Conservation (phyloP, 768 basidiomycete species). For the Pleurotus platypus region DNA sequence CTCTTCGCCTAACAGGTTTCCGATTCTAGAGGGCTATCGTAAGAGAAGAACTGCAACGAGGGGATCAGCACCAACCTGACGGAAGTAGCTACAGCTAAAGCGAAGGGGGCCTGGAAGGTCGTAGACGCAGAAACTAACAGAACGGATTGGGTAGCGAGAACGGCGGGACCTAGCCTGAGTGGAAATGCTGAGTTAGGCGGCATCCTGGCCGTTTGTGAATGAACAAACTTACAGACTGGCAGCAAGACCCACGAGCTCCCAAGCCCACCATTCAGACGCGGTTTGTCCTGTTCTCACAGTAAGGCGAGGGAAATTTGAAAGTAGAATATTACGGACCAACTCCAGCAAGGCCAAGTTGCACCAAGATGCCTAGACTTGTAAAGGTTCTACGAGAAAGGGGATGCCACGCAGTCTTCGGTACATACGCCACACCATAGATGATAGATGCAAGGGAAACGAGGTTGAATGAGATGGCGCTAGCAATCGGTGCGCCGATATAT, state of each 20-base stretch:
- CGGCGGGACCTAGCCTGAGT: constrained; percentile 70
- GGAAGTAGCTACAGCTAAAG: constrained; percentile 77
- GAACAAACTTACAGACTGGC: constrained; percentile 38
- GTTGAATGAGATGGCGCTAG: constrained; percentile 87
- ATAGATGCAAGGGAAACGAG: constrained; percentile 66
- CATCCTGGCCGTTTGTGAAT: no score
- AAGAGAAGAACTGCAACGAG: background rate
- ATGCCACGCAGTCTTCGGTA: constrained; percentile 77
- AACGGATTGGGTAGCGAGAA: constrained; percentile 87
- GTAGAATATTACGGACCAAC: constrained; percentile 43
- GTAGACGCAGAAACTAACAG: constrained; percentile 72
- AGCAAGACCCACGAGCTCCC: constrained; percentile 76
- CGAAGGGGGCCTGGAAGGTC: constrained; percentile 82
- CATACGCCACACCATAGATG: constrained; percentile 58
- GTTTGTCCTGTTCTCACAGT: constrained; percentile 49
- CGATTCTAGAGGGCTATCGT: constrained; percentile 48
- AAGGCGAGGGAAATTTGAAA: background rate
- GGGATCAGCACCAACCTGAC: constrained; percentile 57
- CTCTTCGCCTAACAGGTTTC: constrained; percentile 83
- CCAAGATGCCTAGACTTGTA: constrained; percentile 61
- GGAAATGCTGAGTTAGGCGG: no score
- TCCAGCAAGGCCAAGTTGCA: constrained; percentile 79
- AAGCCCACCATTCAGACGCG: constrained; percentile 95
- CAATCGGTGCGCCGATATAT: constrained; percentile 89
- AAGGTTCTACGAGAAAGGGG: constrained; percentile 66